Evolutionary conservation across 495 filamentous ascomycete species (phyloP).

Genomic region (Aspergillus steynii): DNA sequence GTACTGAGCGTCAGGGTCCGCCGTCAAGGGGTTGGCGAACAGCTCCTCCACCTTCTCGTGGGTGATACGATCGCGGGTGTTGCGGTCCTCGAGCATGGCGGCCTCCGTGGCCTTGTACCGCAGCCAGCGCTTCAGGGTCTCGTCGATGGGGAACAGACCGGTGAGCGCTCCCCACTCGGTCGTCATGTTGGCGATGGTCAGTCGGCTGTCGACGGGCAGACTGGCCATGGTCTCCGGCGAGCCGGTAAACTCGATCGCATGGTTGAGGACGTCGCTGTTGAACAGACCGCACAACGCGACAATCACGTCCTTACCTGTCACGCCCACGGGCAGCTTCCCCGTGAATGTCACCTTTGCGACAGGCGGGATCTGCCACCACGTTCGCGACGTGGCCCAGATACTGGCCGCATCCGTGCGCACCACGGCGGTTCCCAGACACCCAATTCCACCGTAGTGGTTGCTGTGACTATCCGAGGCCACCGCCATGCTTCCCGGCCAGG

Average conservation of each 20-base stretch:
- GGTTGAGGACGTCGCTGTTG: constrained; percentile 88
- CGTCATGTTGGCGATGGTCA: constrained; percentile 93
- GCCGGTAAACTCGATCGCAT: constrained; percentile 87
- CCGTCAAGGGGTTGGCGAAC: constrained; percentile 61
- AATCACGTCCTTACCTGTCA: constrained; percentile 95
- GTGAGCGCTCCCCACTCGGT: constrained; percentile 90
- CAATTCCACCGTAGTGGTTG: constrained; percentile 91
- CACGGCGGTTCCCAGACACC: constrained; percentile 74
- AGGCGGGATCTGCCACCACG: constrained; percentile 90
- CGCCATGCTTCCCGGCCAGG: constrained; percentile 79
- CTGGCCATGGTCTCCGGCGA: constrained; percentile 74
- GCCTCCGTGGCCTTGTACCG: constrained; percentile 71
- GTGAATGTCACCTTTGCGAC: constrained; percentile 78
- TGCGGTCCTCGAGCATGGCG: constrained; percentile 53
- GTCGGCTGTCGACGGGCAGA: constrained; percentile 71
- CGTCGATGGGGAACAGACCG: constrained; percentile 84
- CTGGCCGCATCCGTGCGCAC: constrained; percentile 85
- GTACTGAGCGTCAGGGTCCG: constrained; percentile 78
- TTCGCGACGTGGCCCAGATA: constrained; percentile 83
- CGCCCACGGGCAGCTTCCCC: constrained; percentile 72
- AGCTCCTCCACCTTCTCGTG: constrained; percentile 72
- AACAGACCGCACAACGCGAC: constrained; percentile 86
- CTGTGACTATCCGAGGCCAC: constrained; percentile 83
- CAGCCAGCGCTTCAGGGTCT: constrained; percentile 71
- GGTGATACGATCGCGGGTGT: constrained; percentile 56